Percentiles rank a stretch among this genome's conserved stretches.
phyloP scores from a whole-genome alignment of 352 stramenopile species.

The Pythium sukuiense region DNA sequence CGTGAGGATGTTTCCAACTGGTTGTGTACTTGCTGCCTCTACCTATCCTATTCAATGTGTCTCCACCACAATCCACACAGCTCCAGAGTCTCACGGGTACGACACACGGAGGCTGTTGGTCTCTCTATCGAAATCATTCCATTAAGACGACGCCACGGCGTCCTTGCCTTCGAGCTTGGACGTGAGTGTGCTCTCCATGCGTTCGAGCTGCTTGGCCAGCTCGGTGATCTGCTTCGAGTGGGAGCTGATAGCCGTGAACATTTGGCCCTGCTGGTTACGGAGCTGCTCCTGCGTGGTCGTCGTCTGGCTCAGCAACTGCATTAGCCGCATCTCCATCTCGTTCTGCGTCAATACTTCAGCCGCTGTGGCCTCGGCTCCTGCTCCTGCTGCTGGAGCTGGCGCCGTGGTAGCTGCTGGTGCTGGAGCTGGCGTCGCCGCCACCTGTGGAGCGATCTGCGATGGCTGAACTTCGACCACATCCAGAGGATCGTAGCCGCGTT shows the following conservation, averaged over 20 bases:
- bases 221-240: conserved; percentile 82
- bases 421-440: not conserved
- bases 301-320: conserved; percentile 78
- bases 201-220: conserved; percentile 75
- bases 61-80: conserved; percentile 10
- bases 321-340: conserved; percentile 74
- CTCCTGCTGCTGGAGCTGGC: conserved; percentile 9
- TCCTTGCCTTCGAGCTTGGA: conserved; percentile 46
- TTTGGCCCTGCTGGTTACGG: conserved; percentile 75
- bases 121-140: not conserved
- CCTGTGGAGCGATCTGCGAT: conserved; percentile 21
- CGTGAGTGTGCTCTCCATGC: conserved; percentile 71
- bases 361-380: not conserved
- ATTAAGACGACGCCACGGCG: not conserved
- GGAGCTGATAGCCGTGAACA: conserved; percentile 73
- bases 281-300: conserved; percentile 81
- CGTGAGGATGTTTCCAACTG: not conserved
- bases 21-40: conserved; percentile 7
- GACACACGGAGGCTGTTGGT: not conserved
- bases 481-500: conserved; percentile 19
- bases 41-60: conserved; percentile 22
- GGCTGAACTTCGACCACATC: conserved; percentile 30
- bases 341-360: conserved; percentile 34
- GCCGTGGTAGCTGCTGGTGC: not conserved
- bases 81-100: not conserved